These are phyloP conservation scores for Cryptosporidium baileyi DNA, from an alignment of 169 alveolate species.

Conservation along the genomic window DNA sequence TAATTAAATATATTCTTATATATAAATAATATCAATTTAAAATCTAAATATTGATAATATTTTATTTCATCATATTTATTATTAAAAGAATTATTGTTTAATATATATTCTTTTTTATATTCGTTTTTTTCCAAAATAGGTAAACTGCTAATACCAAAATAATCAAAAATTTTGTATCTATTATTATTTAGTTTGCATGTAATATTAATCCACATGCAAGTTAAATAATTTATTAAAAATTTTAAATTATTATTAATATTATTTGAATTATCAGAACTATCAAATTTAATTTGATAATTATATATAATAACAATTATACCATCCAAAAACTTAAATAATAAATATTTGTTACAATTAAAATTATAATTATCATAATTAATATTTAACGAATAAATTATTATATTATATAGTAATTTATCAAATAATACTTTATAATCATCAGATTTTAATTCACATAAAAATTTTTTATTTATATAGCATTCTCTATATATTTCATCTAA, in stretches of 20 bases:
- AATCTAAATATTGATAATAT: not conserved
- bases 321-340: slow-evolving; percentile 22
- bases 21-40: slow-evolving; percentile 5
- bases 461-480: not conserved
- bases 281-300: not conserved
- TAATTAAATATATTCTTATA: slow-evolving; percentile 10
- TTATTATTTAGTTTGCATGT: not conserved
- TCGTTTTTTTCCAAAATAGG: too few relatives aligned
- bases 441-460: not conserved
- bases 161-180: not conserved
- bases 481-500: slow-evolving; percentile 15
- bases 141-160: not conserved
- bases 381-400: slow-evolving; percentile 6
- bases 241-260: too few relatives aligned
- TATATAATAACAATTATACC: not conserved
- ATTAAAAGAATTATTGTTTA: too few relatives aligned
- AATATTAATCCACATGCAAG: slow-evolving; percentile 8
- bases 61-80: too few relatives aligned
- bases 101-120: too few relatives aligned
- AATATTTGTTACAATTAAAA: slow-evolving; percentile 16
- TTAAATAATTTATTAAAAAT: not conserved
- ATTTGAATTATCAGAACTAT: not conserved
- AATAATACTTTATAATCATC: not conserved
- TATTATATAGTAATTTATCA: not conserved
- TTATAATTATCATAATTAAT: not conserved